Percentiles rank a stretch among this genome's conserved stretches.
phyloP scores from a whole-genome alignment of 1,139 yeast species.

The Blastobotrys apis region DNA sequence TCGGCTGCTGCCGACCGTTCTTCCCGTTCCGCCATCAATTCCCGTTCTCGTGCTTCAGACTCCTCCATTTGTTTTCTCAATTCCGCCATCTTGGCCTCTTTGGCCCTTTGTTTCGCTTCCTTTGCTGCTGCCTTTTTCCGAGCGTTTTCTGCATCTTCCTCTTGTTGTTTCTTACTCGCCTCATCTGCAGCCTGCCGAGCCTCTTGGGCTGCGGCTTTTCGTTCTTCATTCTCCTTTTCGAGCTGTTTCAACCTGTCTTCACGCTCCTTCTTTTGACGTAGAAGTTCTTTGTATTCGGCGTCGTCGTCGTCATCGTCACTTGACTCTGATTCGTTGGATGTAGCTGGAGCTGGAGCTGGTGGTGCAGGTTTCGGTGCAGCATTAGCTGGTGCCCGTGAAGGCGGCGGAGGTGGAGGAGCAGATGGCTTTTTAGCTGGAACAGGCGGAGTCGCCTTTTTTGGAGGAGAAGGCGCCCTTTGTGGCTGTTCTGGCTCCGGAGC shows the following conservation, averaged over 20 bases:
- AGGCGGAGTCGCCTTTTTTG: conserved; percentile 14
- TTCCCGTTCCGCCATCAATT: conserved; percentile 10
- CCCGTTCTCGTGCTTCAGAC: conserved; percentile 17
- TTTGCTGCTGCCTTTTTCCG: conserved; percentile 16
- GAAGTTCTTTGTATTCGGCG: conserved; percentile 45
- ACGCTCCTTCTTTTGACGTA: conserved; percentile 44
- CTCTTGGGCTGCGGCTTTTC: conserved; percentile 25
- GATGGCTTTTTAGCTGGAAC: conserved; percentile 12
- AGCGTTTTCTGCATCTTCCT: conserved; percentile 35
- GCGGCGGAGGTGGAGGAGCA: conserved; percentile 17
- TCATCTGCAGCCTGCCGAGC: conserved; percentile 54
- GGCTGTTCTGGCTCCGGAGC: conserved; percentile 17
- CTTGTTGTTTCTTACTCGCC: conserved; percentile 37
- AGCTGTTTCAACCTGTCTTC: conserved; percentile 29
- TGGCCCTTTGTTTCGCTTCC: conserved; percentile 25
- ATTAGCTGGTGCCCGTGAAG: conserved; percentile 8
- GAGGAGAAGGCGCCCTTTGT: conserved; percentile 15
- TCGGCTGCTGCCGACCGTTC: not conserved
- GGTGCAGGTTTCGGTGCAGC: conserved; percentile 14
- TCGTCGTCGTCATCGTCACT: conserved; percentile 29
- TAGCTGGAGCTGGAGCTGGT: conserved; percentile 20
- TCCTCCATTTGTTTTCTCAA: conserved; percentile 13
- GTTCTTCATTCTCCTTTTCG: conserved; percentile 26
- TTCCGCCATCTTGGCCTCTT: conserved; percentile 17
- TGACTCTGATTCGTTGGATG: conserved; percentile 11